Evolutionary conservation across 2,329 filamentous ascomycete species (phyloP).

Genomic region (Cladobotryum protrusum): DNA sequence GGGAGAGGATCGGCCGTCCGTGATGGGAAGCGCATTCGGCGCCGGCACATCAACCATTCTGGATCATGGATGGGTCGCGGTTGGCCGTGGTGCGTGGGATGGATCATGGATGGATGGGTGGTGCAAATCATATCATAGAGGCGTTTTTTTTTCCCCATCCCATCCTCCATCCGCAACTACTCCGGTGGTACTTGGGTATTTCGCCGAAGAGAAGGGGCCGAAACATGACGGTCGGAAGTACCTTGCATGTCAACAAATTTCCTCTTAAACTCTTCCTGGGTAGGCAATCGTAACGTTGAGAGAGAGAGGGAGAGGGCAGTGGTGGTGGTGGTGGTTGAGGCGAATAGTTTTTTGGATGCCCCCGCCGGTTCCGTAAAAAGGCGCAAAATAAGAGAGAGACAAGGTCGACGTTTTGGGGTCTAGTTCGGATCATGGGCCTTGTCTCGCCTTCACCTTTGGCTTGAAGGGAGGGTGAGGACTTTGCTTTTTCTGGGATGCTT

Average conservation of each 20-base stretch:
- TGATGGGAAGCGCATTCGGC: background rate
- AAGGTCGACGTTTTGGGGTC: background rate
- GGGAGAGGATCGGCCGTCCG: background rate
- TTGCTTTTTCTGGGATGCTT: too few relatives aligned
- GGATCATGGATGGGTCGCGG: background rate
- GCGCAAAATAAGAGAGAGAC: background rate
- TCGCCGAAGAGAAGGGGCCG: background rate
- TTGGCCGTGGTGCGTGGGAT: too few relatives aligned
- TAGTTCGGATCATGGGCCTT: background rate
- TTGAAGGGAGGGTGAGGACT: too few relatives aligned
- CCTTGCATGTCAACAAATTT: background rate
- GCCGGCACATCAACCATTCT: background rate
- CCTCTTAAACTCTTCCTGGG: background rate
- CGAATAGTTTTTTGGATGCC: too few relatives aligned
- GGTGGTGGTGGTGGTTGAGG: too few relatives aligned
- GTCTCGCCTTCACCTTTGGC: too few relatives aligned
- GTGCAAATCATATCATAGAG: too few relatives aligned
- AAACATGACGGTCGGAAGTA: background rate
- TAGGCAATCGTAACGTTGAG: background rate
- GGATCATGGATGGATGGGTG: too few relatives aligned
- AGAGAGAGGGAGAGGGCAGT: too few relatives aligned
- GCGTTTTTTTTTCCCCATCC: too few relatives aligned
- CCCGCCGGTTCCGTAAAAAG: slow-evolving; percentile 12
- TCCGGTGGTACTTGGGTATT: background rate
- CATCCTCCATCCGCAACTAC: background rate